Evolutionary conservation across 345 rosid genomes (phyloP).

Genomic region (Trapa bicornis): DNA sequence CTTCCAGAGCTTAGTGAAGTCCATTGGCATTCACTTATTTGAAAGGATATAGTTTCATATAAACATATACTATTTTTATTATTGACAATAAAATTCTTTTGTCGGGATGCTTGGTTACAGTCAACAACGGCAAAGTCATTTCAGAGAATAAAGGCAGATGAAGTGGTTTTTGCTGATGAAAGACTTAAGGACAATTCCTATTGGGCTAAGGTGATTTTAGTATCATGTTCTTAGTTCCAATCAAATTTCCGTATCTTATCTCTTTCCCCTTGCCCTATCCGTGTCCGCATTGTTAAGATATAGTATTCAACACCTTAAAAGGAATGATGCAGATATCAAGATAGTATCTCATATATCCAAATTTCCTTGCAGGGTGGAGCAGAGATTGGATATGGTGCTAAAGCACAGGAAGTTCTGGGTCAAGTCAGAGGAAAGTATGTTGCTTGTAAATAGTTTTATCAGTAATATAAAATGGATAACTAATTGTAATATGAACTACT

Average conservation of each 20-base stretch:
- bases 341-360: not conserved
- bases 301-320: not conserved
- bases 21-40: not conserved
- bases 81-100: not conserved
- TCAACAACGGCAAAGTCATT: slow-evolving; percentile 50
- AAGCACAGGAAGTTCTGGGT: slow-evolving; percentile 86
- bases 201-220: slow-evolving; percentile 63
- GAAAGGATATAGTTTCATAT: not conserved
- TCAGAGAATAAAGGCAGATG: slow-evolving; percentile 74
- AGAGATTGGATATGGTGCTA: slow-evolving; percentile 80
- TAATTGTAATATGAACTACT: no score
- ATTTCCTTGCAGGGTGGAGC: slow-evolving; percentile 55
- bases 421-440: slow-evolving; percentile 91
- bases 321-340: not conserved
- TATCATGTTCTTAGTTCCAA: not conserved
- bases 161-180: slow-evolving; percentile 49
- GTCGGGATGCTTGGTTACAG: slow-evolving; percentile 22
- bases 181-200: slow-evolving; percentile 88
- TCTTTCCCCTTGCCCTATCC: not conserved
- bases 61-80: not conserved
- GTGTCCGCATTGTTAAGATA: not conserved
- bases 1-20: not conserved
- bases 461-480: not conserved
- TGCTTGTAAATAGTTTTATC: not conserved
- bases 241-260: no score